phyloP scores from a whole-genome alignment of 192 early-diverging fungal species.

The Funneliformis mosseae region DNA sequence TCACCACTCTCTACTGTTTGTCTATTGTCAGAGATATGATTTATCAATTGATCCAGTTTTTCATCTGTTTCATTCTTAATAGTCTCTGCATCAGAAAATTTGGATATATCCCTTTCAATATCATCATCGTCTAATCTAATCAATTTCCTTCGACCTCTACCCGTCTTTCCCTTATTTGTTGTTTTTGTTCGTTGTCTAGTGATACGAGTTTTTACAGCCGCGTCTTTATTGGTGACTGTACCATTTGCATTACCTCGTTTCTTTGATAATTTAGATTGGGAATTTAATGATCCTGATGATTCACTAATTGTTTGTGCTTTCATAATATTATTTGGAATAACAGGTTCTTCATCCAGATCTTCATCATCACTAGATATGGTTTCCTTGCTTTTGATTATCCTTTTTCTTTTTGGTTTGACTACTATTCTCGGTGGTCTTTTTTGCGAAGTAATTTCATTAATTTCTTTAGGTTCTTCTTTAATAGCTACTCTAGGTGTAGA shows the following conservation, averaged over 20 bases:
- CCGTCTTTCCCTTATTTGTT: neutral
- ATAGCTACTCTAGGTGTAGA: neutral
- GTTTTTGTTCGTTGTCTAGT: neutral
- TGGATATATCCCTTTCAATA: neutral
- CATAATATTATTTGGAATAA: neutral
- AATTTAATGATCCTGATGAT: neutral
- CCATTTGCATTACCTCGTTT: neutral
- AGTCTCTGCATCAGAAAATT: neutral
- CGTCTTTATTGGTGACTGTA: neutral
- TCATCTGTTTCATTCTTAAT: neutral
- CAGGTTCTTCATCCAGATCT: neutral
- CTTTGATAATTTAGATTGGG: neutral
- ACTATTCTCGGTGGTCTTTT: neutral
- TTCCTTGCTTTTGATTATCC: neutral
- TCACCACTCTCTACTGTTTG: neutral
- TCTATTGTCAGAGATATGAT: neutral
- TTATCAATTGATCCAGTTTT: neutral
- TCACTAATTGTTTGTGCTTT: neutral
- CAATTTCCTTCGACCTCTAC: neutral
- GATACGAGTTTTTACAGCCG: neutral
- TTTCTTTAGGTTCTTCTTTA: neutral
- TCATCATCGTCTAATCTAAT: neutral
- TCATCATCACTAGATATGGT: neutral
- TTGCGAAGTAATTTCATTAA: neutral
- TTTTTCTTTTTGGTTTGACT: neutral